Base-by-base conservation (phyloP, 2,329 filamentous ascomycete genomes). In the Catunica adiposa region DNA sequence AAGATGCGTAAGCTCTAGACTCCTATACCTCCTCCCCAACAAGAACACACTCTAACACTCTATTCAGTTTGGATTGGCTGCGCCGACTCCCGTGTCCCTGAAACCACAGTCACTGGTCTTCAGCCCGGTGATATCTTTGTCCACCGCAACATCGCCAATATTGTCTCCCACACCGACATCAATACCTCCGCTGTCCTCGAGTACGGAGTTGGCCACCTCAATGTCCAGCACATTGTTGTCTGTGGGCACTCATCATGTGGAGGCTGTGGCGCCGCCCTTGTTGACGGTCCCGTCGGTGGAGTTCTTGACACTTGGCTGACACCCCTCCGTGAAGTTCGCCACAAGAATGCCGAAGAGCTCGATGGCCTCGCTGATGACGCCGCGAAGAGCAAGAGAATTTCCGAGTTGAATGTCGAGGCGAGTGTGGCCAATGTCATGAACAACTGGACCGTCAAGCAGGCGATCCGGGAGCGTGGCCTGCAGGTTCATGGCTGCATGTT, bases 101-200 rank as follows among this genome's bases (percentile, higher is more conserved):
- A 92, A 69, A 90, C 86, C 3, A 88, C 82, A 51, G 77, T 94
- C 64, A 77, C 89, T 26, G 82, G 84, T 63, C 75, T 88, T 58
- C 76, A 86, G 64, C 86, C 87, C 2, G 87, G 88, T 58, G 86
- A 94, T 63, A 82, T 94, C 62, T 94, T 94, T 67, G 84, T 88
- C 54, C 87, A 94, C 73, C 84, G 88, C 66, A 94, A 94, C 73
- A 89, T 94, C 66, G 87, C 86, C 68, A 94, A 94, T 71, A 79
- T 90, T 64, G 71, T 94, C 60, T 80, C 81, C 57, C 72, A 81
- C 20, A 81, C 80, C 62, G 88, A 94, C 66, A 77, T 90, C 66
- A 86, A 80, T 70, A 81, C 82, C 34, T 75, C 80, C 9, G 78
- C 80, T 56, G 86, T 90, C 48, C 82, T 94, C 65, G 83, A 90